phyloP scores from a whole-genome alignment of 78 protist species.

The Mastigamoeba balamuthi region DNA sequence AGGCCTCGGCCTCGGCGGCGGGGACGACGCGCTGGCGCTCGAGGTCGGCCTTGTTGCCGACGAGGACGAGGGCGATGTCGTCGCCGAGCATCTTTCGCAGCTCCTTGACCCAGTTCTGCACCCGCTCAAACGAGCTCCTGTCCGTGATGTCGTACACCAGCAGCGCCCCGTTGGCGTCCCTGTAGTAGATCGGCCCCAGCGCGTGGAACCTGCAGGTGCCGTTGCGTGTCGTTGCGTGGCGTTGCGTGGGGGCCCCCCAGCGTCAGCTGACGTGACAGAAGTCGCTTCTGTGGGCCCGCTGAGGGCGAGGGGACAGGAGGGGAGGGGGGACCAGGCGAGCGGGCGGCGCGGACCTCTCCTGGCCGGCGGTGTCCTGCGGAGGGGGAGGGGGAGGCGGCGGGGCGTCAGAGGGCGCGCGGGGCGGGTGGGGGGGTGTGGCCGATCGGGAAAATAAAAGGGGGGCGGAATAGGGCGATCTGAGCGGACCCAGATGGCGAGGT shows the following conservation, averaged over 20 bases:
- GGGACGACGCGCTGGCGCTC: conserved; percentile 49
- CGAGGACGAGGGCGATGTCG: conserved; percentile 61
- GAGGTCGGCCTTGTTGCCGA: conserved; percentile 79
- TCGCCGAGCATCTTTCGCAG: conserved; percentile 71
- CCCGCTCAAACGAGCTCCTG: conserved; percentile 61
- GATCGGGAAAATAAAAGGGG: not conserved
- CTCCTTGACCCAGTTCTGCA: conserved; percentile 84
- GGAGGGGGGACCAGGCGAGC: too few relatives aligned
- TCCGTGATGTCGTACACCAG: conserved; percentile 89
- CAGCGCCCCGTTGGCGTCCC: conserved; percentile 86
- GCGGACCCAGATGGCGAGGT: conserved; percentile 86
- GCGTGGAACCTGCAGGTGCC: conserved; percentile 69
- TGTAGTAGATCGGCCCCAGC: conserved; percentile 87
- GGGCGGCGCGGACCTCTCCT: conserved; percentile 19
- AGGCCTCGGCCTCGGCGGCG: conserved; percentile 41
- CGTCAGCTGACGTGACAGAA: not conserved
- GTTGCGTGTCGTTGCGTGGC: too few relatives aligned
- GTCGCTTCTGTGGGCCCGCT: conserved; percentile 27
- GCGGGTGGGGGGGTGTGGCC: not conserved
- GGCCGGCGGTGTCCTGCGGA: conserved; percentile 60
- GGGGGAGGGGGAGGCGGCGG: not conserved
- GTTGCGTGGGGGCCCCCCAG: not conserved
- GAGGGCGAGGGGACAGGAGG: not conserved
- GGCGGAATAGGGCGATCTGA: too few relatives aligned
- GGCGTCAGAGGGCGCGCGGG: not conserved